Evolutionary conservation across 2,329 filamentous ascomycete genomes (phyloP).

Genomic region (Chalara sp.): DNA sequence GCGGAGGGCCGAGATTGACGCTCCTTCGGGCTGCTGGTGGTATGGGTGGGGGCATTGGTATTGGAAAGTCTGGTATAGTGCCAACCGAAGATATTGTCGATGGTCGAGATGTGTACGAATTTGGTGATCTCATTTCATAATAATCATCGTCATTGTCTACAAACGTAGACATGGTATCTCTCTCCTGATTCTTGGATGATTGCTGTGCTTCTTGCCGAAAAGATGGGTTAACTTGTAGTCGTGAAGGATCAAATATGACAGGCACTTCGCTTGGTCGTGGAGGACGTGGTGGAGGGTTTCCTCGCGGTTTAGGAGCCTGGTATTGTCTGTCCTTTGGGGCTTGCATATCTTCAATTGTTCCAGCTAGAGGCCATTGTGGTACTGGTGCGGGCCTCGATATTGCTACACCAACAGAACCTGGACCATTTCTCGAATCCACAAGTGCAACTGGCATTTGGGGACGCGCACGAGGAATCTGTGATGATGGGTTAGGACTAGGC

Average conservation of each 20-base stretch:
- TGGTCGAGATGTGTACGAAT: constrained; percentile 38
- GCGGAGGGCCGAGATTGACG: constrained; percentile 51
- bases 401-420: constrained; percentile 26
- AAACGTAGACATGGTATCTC: constrained; percentile 1
- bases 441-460: constrained; percentile 17
- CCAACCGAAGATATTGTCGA: constrained; percentile 48
- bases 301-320: constrained; percentile 42
- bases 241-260: constrained; percentile 50
- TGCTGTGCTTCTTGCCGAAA: constrained; percentile 41
- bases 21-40: constrained; percentile 35
- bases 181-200: constrained; percentile 17
- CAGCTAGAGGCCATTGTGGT: constrained; percentile 48
- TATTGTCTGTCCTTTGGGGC: constrained; percentile 30
- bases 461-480: constrained; percentile 13
- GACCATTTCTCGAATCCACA: constrained; percentile 12
- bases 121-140: not conserved
- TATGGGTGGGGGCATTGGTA: constrained; percentile 16
- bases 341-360: constrained; percentile 9
- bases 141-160: constrained; percentile 1
- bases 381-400: constrained; percentile 44
- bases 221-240: constrained; percentile 46
- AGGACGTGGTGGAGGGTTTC: constrained; percentile 49
- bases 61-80: constrained; percentile 47
- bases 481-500: constrained; percentile 8
- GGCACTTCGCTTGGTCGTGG: constrained; percentile 54